Evolutionary conservation across 306 rosid species (phyloP).

Genomic region (Argentina anserina): DNA sequence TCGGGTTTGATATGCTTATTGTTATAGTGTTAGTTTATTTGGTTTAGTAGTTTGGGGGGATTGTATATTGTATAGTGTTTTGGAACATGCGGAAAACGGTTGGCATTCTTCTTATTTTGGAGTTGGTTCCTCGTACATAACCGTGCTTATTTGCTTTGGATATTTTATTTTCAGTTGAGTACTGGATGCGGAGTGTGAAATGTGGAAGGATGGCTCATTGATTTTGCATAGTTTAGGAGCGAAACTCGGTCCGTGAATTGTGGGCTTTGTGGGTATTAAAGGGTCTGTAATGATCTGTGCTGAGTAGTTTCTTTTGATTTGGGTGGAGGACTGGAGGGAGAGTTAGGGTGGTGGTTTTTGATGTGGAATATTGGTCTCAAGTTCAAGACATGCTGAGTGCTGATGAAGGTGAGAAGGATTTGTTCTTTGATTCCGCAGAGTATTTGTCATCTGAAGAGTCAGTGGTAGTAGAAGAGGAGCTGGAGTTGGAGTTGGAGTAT

Average conservation of each 20-base stretch:
- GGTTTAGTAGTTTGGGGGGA: constrained; percentile 18
- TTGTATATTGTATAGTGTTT: constrained; percentile 18
- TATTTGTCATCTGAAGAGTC: constrained; percentile 47
- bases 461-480: constrained; percentile 24
- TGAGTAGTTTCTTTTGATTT: constrained; percentile 10
- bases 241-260: constrained; percentile 48
- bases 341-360: constrained; percentile 28
- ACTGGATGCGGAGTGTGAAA: constrained; percentile 17
- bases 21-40: constrained; percentile 8
- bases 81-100: constrained; percentile 37
- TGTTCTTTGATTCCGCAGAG: constrained; percentile 75
- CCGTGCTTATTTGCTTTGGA: constrained; percentile 16
- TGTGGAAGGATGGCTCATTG: constrained; percentile 5
- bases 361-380: constrained; percentile 49
- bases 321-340: constrained; percentile 16
- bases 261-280: constrained; percentile 32
- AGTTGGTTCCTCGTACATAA: constrained; percentile 52
- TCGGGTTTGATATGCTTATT: constrained; percentile 21
- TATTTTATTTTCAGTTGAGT: constrained; percentile 28
- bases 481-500: constrained; percentile 27
- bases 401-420: constrained; percentile 48
- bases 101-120: constrained; percentile 31
- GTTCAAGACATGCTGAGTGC: constrained; percentile 70
- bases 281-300: not conserved
- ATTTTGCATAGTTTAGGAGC: constrained; percentile 35